A percentile compares a stretch with the other conserved stretches of the same genome.
phyloP scores from a whole-genome alignment of 805 yeast species.

The Ogataea nakhonphanomensis region DNA sequence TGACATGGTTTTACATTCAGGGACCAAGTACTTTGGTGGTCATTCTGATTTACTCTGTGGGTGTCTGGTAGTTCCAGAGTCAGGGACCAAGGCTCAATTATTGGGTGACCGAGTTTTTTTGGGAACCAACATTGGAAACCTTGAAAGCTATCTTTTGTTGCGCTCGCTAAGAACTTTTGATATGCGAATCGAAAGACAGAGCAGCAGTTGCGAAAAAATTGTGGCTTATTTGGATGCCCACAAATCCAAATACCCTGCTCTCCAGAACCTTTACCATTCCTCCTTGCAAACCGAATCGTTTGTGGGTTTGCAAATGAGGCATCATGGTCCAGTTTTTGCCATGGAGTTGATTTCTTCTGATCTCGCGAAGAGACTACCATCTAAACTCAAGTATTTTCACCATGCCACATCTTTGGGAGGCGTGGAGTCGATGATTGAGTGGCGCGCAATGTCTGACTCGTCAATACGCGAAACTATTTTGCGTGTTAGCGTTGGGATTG shows the following conservation, averaged over 20 bases:
- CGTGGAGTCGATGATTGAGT: conserved; percentile 84
- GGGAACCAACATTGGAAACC: conserved; percentile 76
- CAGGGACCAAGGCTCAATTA: conserved; percentile 42
- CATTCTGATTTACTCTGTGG: conserved; percentile 91
- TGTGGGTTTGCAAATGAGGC: conserved; percentile 62
- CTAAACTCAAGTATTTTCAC: conserved; percentile 63
- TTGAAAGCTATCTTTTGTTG: conserved; percentile 70
- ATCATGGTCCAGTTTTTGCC: conserved; percentile 72
- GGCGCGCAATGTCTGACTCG: conserved; percentile 77
- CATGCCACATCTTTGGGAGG: conserved; percentile 96
- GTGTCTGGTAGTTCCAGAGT: conserved; percentile 61
- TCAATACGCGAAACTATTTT: conserved; percentile 53
- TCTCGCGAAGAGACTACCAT: conserved; percentile 61
- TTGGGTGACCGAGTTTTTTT: conserved; percentile 61
- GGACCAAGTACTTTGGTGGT: conserved; percentile 93
- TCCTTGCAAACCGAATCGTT: conserved; percentile 71
- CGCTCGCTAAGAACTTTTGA: conserved; percentile 82
- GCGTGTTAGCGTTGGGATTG: conserved; percentile 79
- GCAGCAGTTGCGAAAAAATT: conserved; percentile 55
- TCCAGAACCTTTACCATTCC: conserved; percentile 62
- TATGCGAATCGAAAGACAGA: conserved; percentile 65
- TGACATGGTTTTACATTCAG: conserved; percentile 89
- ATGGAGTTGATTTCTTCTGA: conserved; percentile 49
- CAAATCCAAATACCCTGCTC: conserved; percentile 41
- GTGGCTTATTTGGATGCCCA: conserved; percentile 59